Conservation (phyloP, 768 basidiomycete genomes). For the Nidularia pulvinata region DNA sequence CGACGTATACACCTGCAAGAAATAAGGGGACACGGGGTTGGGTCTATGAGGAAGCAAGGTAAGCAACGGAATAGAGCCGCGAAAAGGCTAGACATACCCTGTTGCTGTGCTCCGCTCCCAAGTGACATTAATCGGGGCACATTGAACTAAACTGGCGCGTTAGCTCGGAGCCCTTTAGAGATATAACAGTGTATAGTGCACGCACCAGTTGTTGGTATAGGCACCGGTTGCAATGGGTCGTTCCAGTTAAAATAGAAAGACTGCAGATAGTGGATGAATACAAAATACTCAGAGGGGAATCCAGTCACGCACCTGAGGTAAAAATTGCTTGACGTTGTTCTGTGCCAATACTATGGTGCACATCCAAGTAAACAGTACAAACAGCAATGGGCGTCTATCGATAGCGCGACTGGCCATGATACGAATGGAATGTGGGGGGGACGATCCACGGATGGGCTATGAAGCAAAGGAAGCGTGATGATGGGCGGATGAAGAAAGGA, state of each 20-base stretch:
- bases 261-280: conserved; percentile 13
- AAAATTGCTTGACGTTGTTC: conserved; percentile 3
- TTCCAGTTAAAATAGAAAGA: conserved; percentile 46
- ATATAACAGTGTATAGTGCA: neutral
- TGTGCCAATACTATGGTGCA: too few species aligned
- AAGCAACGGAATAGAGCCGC: neutral
- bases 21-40: conserved; percentile 55
- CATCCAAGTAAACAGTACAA: too few species aligned
- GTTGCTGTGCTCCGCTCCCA: conserved; percentile 37
- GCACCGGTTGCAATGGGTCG: conserved; percentile 25
- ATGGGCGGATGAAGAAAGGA: too few species aligned
- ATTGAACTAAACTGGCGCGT: conserved; percentile 30
- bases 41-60: conserved; percentile 33
- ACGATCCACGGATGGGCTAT: too few species aligned
- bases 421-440: too few species aligned
- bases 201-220: conserved; percentile 37
- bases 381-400: too few species aligned
- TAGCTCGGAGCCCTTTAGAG: conserved; percentile 1
- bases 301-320: conserved; percentile 21
- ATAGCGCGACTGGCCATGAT: too few species aligned
- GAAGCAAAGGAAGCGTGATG: too few species aligned
- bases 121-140: conserved; percentile 37
- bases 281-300: neutral
- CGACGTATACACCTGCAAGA: conserved; percentile 63
- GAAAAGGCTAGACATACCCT: conserved; percentile 25